Base-by-base conservation (phyloP, 768 basidiomycete species). In the Aureoboletus auriporus region DNA sequence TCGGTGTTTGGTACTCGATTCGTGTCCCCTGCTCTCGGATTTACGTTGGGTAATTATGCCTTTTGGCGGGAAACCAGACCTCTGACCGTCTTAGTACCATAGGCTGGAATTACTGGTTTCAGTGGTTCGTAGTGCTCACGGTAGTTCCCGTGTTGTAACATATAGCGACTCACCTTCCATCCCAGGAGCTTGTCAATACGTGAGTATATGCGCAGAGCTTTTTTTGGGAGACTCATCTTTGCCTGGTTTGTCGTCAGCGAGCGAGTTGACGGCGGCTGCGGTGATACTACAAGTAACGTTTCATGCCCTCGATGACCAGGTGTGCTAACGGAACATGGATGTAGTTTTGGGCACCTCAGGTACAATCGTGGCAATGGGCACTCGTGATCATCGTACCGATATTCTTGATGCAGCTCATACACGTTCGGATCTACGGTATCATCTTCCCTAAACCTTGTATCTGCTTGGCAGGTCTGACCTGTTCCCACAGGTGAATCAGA, bases 71-170 rank as follows among this genome's bases (percentile, higher is more conserved):
- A 8, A 33, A 33, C 30, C 1, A 6, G 33, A 2, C 1, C 12
- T 11, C 10, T 46, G 39, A 43, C 42, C 28, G 14, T 34, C 11
- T 41, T n/a, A 0, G 7, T 16, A 12, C 20, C 11, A 43, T n/a
- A 72, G 77, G 76, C 5, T 80, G 78, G 76, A 78, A 77, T 64
- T 80, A 82, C 54, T 80, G 76, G 70, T 65, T 81, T 12, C 79
- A 80, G 59, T 73, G 69, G 68, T 71, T 42, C 30, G 62, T 45
- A 6, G 12, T 13, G n/a, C n/a, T n/a, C n/a, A n/a, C 26, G 26
- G n/a, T n/a, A 4, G n/a, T 11, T 39, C 4, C 59, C 20, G 42
- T 39, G 39, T 36, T 27, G 42, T 38, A 9, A 38, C 38, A 9
- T 12, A 27, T 34, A 14, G 31, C 17, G 3, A n/a, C 42, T 50